Evolutionary conservation across 1,284 basidiomycete species (phyloP), one percentile per base, ranked within the genome.

Genomic region (Sparassis latifolia): DNA sequence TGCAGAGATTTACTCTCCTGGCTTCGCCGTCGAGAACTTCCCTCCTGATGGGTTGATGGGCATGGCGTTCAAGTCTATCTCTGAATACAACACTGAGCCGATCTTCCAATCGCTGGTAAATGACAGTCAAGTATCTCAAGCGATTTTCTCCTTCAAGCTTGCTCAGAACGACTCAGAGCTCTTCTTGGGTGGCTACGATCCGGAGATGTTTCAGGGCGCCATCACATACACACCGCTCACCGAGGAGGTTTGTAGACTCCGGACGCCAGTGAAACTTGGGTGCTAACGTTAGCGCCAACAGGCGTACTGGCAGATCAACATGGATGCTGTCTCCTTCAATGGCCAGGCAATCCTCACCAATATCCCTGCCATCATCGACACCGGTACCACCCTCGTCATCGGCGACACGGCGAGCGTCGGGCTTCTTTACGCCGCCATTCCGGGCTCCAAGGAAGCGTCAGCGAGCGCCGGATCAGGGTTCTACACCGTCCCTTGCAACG

Each of bases 321-420:
- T 64, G 39, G 51, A 58, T 46, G 46, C 41, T 12, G 42, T 63
- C n/a, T 38, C 49, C 10, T 50, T 62, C 32, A 49, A 56, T 31
- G 60, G 59, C 33, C 45, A 43, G 2, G 29, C 7, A 3, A 50
- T 50, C 10, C 32, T 54, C n/a, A 32, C 38, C 3, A 47, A 47
- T 39, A 41, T 51, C 42, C 50, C 61, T 41, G 54, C 67, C n/a
- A 68, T 70, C 58, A 61, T 72, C 50, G 72, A 73, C 55, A 69
- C 66, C 10, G 69, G 72, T 49, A 72, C 73, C 27, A 77, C 76
- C 44, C 58, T 76, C 43, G 72, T 78, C 62, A 63, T 74, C 10
- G 78, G 77, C 41, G 72, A 73, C 33, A 66, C 71, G 7, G 55
- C 64, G 38, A 64, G 68, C 30, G 70, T 79, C 5, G 63, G 59